Conservation (phyloP, 2,329 filamentous ascomycete genomes). For the Macrophomina pseudophaseolina region DNA sequence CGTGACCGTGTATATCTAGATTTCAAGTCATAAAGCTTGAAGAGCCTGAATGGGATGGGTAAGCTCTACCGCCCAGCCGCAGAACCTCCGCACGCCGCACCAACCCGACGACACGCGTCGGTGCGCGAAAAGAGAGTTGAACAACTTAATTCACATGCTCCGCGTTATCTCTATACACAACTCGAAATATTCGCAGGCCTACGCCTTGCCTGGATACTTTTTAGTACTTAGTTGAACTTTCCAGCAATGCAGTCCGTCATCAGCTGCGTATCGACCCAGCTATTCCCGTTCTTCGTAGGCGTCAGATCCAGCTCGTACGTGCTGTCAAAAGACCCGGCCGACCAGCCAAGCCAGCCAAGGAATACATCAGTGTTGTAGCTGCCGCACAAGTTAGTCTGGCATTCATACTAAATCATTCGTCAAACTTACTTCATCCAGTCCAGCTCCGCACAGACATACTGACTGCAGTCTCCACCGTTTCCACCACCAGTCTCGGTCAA, state of each 20-base stretch:
- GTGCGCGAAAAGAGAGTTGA: too few relatives aligned
- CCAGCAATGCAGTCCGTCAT: constrained; percentile 6
- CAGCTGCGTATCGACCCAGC: not conserved
- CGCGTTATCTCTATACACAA: too few relatives aligned
- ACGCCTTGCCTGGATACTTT: too few relatives aligned
- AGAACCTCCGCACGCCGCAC: not conserved
- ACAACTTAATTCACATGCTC: too few relatives aligned
- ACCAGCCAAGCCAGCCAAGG: constrained; percentile 47
- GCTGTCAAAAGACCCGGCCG: constrained; percentile 42
- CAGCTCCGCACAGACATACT: constrained; percentile 40
- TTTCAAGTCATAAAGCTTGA: too few relatives aligned
- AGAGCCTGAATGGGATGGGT: too few relatives aligned
- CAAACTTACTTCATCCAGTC: constrained; percentile 36
- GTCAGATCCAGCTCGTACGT: constrained; percentile 33
- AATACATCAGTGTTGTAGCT: constrained; percentile 44
- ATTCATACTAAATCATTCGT: not conserved
- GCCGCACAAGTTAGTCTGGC: not conserved
- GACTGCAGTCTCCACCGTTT: constrained; percentile 37
- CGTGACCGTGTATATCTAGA: too few relatives aligned
- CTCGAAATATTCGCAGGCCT: too few relatives aligned
- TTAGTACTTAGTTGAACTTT: not conserved
- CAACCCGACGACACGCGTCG: not conserved
- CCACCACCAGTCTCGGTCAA: constrained; percentile 59
- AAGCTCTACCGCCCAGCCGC: too few relatives aligned
- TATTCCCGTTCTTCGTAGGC: not conserved